phyloP scores from a whole-genome alignment of 2,329 filamentous ascomycete genomes.

The Diaporthe citrichinensis region DNA sequence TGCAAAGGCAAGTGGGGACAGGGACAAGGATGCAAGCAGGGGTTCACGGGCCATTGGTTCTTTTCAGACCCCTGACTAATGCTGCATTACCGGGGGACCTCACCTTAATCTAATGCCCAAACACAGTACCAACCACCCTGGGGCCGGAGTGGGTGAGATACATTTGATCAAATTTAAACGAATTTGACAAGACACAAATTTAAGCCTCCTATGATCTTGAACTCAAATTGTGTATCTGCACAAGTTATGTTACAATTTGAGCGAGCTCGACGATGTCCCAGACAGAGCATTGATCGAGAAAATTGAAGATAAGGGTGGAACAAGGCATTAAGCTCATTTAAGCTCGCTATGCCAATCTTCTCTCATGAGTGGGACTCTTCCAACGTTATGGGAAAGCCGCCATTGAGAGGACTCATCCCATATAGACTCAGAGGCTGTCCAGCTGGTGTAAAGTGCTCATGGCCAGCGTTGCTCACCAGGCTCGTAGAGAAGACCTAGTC shows the following conservation, averaged over 20 bases:
- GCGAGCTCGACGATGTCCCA: background rate
- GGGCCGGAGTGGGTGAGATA: background rate
- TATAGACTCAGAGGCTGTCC: background rate
- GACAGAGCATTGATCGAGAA: background rate
- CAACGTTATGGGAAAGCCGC: too few relatives aligned
- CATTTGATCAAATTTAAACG: background rate
- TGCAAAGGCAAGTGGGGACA: background rate
- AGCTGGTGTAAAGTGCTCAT: background rate
- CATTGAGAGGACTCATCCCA: background rate
- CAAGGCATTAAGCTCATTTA: background rate
- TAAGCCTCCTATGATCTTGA: background rate
- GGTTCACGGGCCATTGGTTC: slow-evolving; percentile 1
- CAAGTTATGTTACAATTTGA: background rate
- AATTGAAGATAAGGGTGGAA: too few relatives aligned
- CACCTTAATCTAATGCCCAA: slow-evolving; percentile 5
- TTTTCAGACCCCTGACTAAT: slow-evolving; percentile 9
- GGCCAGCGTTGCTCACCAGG: background rate
- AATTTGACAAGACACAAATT: background rate
- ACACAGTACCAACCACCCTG: background rate
- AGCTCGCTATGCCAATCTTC: too few relatives aligned
- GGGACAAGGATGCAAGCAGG: background rate
- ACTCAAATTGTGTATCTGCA: background rate
- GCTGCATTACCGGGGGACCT: background rate
- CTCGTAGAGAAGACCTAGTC: background rate
- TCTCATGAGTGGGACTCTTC: background rate